Percentiles rank a stretch among this genome's conserved stretches.
Evolutionary conservation across 176 grass and related monocot genomes (phyloP).

Genomic region (Otatea glauca): DNA sequence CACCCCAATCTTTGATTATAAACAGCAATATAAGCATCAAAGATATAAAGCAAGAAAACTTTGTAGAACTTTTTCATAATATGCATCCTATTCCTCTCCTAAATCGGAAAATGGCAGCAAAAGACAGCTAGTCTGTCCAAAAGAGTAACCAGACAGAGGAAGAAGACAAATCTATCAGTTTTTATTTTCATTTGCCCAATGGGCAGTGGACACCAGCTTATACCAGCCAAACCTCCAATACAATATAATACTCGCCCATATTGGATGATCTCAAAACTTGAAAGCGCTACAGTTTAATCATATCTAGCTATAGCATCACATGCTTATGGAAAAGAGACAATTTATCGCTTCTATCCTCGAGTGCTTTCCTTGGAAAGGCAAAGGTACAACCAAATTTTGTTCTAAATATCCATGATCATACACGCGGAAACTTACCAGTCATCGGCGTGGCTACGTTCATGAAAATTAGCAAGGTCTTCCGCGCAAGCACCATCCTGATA

Average conservation of each 20-base stretch:
- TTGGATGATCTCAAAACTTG: background rate
- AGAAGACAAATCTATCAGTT: background rate
- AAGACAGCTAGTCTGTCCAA: background rate
- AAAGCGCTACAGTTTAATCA: background rate
- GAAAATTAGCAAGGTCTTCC: conserved; percentile 73
- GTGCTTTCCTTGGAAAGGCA: background rate
- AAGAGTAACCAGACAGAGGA: background rate
- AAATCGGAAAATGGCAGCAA: background rate
- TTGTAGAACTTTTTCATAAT: background rate
- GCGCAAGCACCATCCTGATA: conserved; percentile 68
- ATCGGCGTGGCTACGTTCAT: conserved; percentile 67
- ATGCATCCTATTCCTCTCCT: background rate
- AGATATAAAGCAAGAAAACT: background rate
- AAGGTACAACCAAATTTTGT: conserved; percentile 6
- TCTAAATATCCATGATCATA: background rate
- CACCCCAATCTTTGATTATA: background rate
- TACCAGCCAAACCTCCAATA: conserved; percentile 4
- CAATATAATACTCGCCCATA: background rate
- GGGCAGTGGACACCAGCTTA: background rate
- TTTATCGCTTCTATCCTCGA: background rate
- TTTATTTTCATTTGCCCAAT: background rate
- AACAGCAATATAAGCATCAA: conserved; percentile 7
- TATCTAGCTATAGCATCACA: background rate
- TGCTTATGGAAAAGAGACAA: background rate
- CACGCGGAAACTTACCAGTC: conserved; percentile 58